Evolutionary conservation across 257 asterid species (phyloP), one percentile per base, ranked within the genome.

Genomic region (Solanum etuberosum): DNA sequence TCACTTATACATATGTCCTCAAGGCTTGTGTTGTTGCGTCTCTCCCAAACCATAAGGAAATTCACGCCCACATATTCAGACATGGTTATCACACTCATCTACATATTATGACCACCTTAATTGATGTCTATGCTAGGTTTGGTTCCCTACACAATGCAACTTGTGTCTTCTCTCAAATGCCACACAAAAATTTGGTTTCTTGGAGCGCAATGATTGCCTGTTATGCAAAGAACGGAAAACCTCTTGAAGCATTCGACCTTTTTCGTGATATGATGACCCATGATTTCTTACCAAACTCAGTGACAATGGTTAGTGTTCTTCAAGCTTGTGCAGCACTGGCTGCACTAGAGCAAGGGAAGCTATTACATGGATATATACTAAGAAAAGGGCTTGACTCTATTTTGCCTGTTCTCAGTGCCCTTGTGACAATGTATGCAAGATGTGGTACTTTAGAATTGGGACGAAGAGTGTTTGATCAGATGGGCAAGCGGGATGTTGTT

Each of bases 181-280:
- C 94, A 0, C 91, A 87, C 67, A 96, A 92, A 89, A 96, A 95
- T 89, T 91, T 95, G 83, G 99, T 96, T 83, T 95, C 99, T 83
- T 96, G 99, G 99, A 96, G 94, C 73, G 98, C 99, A 6, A 93
- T 96, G 98, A 93, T 96, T 31, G 93, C 96, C 0, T 96, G 99
- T 61, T 94, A 91, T 25, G 92, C 98, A 0, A 96, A 93, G 91
- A 96, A 95, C 14, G 96, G 92, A 25, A 93, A 84, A 91, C 92
- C 98, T 9, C 89, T 90, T 31, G 96, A 94, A 29, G 98, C 98
- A 5, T 91, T 95, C 40, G 93, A 93, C 82, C 87, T 96, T 90
- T 94, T 96, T 86, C 89, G 90, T 13, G 92, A 93, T 87, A 91
- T 95, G 96, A 91, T 96, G 94, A 90, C 87, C 35, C 92, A 88